Evolutionary conservation across 225 moss, liverwort and hornwort species (phyloP), one percentile per base, ranked within the genome.

Genomic region (Sphagnum tenellum): DNA sequence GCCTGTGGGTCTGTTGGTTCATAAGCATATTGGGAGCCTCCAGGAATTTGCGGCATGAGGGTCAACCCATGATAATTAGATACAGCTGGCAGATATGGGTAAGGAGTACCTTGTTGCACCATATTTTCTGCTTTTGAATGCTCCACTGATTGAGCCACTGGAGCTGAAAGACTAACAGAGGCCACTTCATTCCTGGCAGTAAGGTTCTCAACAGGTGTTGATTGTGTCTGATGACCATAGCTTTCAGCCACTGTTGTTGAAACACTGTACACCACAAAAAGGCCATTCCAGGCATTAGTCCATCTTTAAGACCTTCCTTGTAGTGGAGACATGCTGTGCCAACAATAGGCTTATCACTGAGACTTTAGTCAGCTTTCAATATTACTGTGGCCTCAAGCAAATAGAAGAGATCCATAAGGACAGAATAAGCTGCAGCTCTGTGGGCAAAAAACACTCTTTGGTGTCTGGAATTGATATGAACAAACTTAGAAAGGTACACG

Each of bases 61-160:
- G 86, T 88, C 65, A 92, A 96, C 57, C 90, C 88, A 5, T 82
- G 79, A 77, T 96, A 90, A 61, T 79, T 92, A 5, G 92, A 81
- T 47, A 88, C 80, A 62, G 88, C 72, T 48, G 84, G 77, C 75
- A 96, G 63, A 52, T 84, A 79, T 7, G 87, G 83, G 64, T 90
- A 92, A 9, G 77, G 88, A 11, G 87, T 78, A 5, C 71, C 86
- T 58, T 86, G 92, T 67, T 89, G 92, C 61, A 85, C 69, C 60
- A 83, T 66, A 2, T 83, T 80, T 72, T 92, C 92, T 13, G 80
- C 54, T 62, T 96, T 96, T n/a, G 75, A 60, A 9, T 82, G 62
- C 71, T 85, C 92, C 51, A 79, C 75, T 2, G 78, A 70, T 64
- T 67, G 5, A 8, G 59, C 75, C 4, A 65, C 65, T 12, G 86